Base-by-base conservation (phyloP, 208 protist species). In the Acanthamoeba royreba region DNA sequence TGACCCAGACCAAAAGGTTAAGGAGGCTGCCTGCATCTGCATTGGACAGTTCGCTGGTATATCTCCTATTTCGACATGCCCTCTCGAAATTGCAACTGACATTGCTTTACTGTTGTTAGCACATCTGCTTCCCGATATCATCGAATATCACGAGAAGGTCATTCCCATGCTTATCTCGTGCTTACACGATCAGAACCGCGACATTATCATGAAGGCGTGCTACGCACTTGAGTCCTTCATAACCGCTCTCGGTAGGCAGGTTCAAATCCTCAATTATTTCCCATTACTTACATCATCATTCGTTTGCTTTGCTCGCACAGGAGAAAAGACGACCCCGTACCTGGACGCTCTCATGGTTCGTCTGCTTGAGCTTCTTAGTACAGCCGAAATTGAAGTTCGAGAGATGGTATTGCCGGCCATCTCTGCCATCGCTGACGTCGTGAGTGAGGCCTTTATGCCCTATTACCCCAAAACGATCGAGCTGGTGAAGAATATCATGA, bases 141-240 rank as follows among this genome's bases (percentile, higher is more conserved):
- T 94, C 47, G 92, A 86, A 8, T 92, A 94, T 43, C 92, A 94
- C 69, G 47, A 55, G 19, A 74, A 86, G 58, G 63, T 94, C 46
- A 2, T 94, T 69, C 92, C 92, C 11, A 38, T 88, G 63, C 46
- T 94, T 11, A 53, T 77, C 43, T 17, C 45, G 17, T 81, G 31
- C 19, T 42, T 94, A 38, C 45, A 66, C 49, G 69, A 94, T 43
- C 25, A 5, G 25, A 88, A 94, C 43, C 58, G 46, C 52, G 53
- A 86, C 2, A 31, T 94, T 38, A 42, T 69, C 31, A 35, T 63
- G 17, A 94, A 77, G 69, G 74, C 19, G 28, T 89, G 69, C 52
- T 91, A 91, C 43, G 92, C 86, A 4, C 79, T 94, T 2, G 92
- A 94, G 74, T 55, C 92, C 74, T 94, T 94, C 33, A 47, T 90